Percentiles rank a stretch among this genome's conserved stretches.
Conservation (phyloP, 352 stramenopile species). For the Globisporangium splendens region DNA sequence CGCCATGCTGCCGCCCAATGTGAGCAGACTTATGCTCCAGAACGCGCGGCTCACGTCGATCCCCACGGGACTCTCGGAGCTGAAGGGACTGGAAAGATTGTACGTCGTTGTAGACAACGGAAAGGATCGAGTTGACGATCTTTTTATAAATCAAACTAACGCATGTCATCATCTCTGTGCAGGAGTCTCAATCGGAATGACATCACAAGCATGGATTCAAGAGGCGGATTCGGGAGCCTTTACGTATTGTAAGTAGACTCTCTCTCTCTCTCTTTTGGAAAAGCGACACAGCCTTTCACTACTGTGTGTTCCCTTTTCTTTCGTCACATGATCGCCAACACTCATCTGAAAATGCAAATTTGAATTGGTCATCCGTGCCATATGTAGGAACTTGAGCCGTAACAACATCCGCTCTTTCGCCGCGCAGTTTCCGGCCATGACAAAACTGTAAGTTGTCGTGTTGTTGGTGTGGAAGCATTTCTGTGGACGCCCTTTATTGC, state of each 20-base stretch:
- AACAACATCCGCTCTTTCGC: background rate
- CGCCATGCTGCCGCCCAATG: background rate
- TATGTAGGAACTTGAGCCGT: background rate
- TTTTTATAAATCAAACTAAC: background rate
- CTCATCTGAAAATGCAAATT: too few species aligned
- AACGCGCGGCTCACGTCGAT: background rate
- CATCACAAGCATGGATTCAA: background rate
- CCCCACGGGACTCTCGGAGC: background rate
- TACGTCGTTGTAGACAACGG: background rate
- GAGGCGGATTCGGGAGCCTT: background rate
- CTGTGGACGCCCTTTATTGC: background rate
- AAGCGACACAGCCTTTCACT: too few species aligned
- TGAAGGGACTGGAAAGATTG: background rate
- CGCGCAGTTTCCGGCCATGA: conserved; percentile 2
- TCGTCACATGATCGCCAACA: too few species aligned
- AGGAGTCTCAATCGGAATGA: conserved; percentile 1
- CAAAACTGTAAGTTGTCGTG: background rate
- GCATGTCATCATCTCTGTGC: too few species aligned
- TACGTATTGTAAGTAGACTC: background rate
- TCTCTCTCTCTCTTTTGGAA: too few species aligned
- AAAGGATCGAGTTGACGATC: background rate
- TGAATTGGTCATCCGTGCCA: background rate
- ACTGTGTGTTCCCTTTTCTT: too few species aligned
- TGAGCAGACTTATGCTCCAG: background rate
- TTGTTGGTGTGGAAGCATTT: background rate